Evolutionary conservation across 768 basidiomycete species (phyloP).

Genomic region (Suillus fuscotomentosus): DNA sequence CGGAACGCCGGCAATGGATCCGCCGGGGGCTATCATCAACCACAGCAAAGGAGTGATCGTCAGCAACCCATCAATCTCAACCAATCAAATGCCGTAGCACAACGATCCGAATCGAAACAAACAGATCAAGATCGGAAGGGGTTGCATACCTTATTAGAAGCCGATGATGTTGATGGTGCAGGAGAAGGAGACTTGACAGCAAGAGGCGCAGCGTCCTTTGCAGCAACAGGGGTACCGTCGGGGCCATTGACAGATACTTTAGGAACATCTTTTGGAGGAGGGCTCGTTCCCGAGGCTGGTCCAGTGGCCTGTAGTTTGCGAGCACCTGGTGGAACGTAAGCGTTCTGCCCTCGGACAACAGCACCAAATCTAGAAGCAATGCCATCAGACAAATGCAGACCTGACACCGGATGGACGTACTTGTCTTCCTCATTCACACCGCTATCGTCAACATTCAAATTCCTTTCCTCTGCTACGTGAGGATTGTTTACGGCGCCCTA

Average conservation of each 20-base stretch:
- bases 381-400: conserved; percentile 81
- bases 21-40: conserved; percentile 51
- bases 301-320: conserved; percentile 45
- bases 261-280: conserved; percentile 51
- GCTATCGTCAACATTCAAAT: conserved; percentile 60
- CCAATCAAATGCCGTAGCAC: conserved; percentile 9
- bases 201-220: conserved; percentile 41
- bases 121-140: not conserved
- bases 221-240: conserved; percentile 56
- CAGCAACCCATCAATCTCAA: conserved; percentile 12
- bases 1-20: conserved; percentile 85
- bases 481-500: conserved; percentile 69
- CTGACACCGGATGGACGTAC: conserved; percentile 77
- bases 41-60: conserved; percentile 6
- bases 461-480: conserved; percentile 90
- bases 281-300: conserved; percentile 11
- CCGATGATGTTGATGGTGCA: conserved; percentile 44
- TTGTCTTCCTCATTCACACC: conserved; percentile 94
- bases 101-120: conserved; percentile 4
- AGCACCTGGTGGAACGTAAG: conserved; percentile 94
- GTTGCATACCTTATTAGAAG: conserved; percentile 47
- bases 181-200: conserved; percentile 66
- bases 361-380: conserved; percentile 91
- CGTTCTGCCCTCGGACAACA: conserved; percentile 83
- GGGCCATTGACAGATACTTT: conserved; percentile 77